A percentile compares a stretch with the other conserved stretches of the same genome.
Conservation (phyloP, 495 filamentous ascomycete species). For the Talaromyces liani region DNA sequence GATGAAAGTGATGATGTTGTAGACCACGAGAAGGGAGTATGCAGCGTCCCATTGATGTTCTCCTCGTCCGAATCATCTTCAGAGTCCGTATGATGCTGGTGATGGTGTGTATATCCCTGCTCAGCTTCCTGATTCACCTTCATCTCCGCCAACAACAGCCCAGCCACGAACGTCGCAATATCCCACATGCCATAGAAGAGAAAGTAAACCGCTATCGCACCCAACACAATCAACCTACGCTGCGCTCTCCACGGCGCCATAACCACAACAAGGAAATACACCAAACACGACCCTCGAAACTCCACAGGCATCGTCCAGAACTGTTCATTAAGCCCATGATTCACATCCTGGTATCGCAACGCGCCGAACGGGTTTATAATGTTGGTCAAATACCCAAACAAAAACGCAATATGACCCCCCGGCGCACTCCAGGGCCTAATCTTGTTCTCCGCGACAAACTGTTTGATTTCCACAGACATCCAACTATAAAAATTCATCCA, state of each 20-base stretch:
- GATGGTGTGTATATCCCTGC: background rate
- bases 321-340: conserved; percentile 21
- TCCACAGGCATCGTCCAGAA: conserved; percentile 47
- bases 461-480: conserved; percentile 12
- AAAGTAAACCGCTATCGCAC: conserved; percentile 22
- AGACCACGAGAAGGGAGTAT: background rate
- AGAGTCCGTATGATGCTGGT: conserved; percentile 4
- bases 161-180: conserved; percentile 36
- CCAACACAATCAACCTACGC: conserved; percentile 24
- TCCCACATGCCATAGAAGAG: conserved; percentile 35
- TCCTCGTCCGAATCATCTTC: background rate
- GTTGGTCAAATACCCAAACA: conserved; percentile 27
- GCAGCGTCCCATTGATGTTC: background rate
- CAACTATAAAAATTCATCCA: conserved; percentile 19
- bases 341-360: background rate
- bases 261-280: conserved; percentile 33
- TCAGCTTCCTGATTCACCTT: conserved; percentile 18
- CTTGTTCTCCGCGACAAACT: background rate
- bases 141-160: conserved; percentile 34
- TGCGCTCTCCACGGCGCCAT: conserved; percentile 25
- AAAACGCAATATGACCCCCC: conserved; percentile 15
- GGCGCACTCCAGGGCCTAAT: conserved; percentile 18
- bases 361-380: conserved; percentile 22
- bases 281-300: conserved; percentile 38
- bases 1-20: background rate